These are phyloP conservation scores for Aureobasidium sp. DNA, from an alignment of 2,329 filamentous ascomycete genomes.

Conservation along the genomic window DNA sequence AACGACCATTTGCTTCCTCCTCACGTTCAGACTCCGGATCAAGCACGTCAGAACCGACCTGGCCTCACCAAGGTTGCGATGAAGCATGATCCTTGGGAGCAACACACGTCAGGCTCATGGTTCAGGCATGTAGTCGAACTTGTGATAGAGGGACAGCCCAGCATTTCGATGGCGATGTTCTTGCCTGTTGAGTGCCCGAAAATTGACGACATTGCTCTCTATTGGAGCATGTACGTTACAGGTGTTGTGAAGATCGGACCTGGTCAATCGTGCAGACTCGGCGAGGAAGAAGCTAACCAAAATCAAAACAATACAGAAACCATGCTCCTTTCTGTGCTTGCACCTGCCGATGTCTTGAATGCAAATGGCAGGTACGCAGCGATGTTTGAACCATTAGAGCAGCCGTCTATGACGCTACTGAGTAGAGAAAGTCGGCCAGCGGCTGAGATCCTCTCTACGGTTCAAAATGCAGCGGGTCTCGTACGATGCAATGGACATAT, in stretches of 20 bases:
- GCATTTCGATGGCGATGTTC: slow-evolving; percentile 18
- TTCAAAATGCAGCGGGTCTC: slow-evolving; percentile 16
- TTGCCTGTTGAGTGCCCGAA: slow-evolving; percentile 17
- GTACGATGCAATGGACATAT: slow-evolving; percentile 17
- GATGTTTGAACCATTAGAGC: slow-evolving; percentile 2
- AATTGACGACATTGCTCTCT: slow-evolving; percentile 18
- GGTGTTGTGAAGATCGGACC: neutral
- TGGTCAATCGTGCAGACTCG: neutral
- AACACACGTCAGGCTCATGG: neutral
- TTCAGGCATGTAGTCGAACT: slow-evolving; percentile 1
- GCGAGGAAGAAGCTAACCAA: neutral
- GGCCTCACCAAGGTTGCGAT: slow-evolving; percentile 20
- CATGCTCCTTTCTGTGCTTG: neutral
- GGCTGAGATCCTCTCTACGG: neutral
- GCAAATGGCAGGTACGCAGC: slow-evolving; percentile 6
- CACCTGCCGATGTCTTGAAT: neutral
- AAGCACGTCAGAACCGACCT: slow-evolving; percentile 22
- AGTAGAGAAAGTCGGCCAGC: neutral
- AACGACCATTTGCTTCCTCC: slow-evolving; percentile 70
- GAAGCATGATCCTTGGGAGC: slow-evolving; percentile 8
- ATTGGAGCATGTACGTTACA: slow-evolving; percentile 21
- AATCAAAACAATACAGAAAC: slow-evolving; percentile 4
- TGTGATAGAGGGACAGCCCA: neutral
- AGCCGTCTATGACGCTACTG: neutral
- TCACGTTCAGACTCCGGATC: slow-evolving; percentile 22